Evolutionary conservation across 2,329 filamentous ascomycete genomes (phyloP).

Genomic region (Microthyrium microscopicum): DNA sequence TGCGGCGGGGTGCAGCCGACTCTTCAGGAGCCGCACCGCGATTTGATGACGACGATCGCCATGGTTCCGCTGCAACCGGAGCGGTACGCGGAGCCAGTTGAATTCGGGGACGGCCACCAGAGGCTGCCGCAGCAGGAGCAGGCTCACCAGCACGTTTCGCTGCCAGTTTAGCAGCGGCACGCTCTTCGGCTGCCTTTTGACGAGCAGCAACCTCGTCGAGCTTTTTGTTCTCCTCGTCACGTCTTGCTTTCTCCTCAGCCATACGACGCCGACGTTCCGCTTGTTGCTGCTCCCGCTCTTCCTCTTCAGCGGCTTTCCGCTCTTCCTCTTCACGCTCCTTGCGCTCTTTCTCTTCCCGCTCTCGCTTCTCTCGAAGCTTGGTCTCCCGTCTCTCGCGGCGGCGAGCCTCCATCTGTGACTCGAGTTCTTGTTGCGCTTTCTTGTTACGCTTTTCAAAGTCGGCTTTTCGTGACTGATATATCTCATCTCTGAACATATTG

Average conservation of each 20-base stretch:
- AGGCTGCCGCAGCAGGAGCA: constrained; percentile 28
- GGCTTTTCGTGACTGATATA: constrained; percentile 76
- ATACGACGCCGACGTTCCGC: constrained; percentile 63
- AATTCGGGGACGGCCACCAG: constrained; percentile 42
- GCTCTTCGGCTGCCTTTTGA: constrained; percentile 74
- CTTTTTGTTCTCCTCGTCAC: constrained; percentile 44
- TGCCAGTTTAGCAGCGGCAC: constrained; percentile 61
- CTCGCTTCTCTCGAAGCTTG: constrained; percentile 60
- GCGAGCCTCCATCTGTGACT: constrained; percentile 76
- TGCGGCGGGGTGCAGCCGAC: constrained; percentile 21
- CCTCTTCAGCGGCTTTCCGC: constrained; percentile 61
- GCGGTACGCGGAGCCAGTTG: constrained; percentile 32
- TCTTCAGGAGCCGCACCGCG: constrained; percentile 18
- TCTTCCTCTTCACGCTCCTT: constrained; percentile 72
- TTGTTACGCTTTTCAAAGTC: constrained; percentile 92
- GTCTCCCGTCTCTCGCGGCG: constrained; percentile 59
- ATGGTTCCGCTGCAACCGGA: constrained; percentile 47
- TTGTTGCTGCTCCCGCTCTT: constrained; percentile 64
- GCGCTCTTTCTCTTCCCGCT: constrained; percentile 71
- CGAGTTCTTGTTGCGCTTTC: constrained; percentile 80
- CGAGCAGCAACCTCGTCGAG: constrained; percentile 43
- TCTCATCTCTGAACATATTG: constrained; percentile 63
- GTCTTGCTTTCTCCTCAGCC: constrained; percentile 49
- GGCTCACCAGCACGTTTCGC: constrained; percentile 39
- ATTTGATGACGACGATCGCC: constrained; percentile 52